Evolutionary conservation across 1,139 yeast genomes (phyloP).

Genomic region (Suhomyces yuchorum): DNA sequence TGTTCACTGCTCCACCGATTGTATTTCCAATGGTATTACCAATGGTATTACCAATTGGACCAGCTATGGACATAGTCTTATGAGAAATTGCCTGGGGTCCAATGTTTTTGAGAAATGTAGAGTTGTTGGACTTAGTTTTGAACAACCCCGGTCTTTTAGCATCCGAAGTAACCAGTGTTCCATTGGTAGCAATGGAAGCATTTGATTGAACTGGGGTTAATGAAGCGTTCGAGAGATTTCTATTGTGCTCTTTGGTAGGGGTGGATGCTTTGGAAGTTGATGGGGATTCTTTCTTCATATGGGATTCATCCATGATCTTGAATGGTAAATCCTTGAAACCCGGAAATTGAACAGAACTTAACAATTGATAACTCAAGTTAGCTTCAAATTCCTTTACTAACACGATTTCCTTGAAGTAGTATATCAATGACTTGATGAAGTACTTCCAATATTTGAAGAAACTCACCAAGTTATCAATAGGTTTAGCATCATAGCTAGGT

Average conservation of each 20-base stretch:
- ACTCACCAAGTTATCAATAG: conserved; percentile 53
- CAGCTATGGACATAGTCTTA: not conserved
- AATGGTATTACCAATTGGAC: not conserved
- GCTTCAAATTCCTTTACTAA: conserved; percentile 71
- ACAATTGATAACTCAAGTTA: conserved; percentile 61
- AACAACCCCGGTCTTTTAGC: conserved; percentile 33
- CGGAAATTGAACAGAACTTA: conserved; percentile 62
- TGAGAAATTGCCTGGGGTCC: conserved; percentile 1
- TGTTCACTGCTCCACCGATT: not conserved
- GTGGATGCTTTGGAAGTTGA: conserved; percentile 12
- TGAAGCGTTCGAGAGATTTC: conserved; percentile 7
- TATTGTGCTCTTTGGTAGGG: conserved; percentile 17
- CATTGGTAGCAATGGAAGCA: conserved; percentile 1
- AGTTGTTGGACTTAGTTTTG: conserved; percentile 35
- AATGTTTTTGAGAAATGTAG: conserved; percentile 21
- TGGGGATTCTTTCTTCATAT: conserved; percentile 7
- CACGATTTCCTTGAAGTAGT: conserved; percentile 63
- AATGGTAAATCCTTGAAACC: conserved; percentile 42
- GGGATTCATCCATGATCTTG: conserved; percentile 18
- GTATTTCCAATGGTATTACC: not conserved
- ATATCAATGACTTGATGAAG: conserved; percentile 60
- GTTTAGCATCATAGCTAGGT: conserved; percentile 44
- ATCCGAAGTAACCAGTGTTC: conserved; percentile 7
- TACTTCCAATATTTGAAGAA: conserved; percentile 73
- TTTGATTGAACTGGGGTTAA: conserved; percentile 6